Conservation (phyloP, 2,329 filamentous ascomycete species). For the Colletotrichum trifolii region DNA sequence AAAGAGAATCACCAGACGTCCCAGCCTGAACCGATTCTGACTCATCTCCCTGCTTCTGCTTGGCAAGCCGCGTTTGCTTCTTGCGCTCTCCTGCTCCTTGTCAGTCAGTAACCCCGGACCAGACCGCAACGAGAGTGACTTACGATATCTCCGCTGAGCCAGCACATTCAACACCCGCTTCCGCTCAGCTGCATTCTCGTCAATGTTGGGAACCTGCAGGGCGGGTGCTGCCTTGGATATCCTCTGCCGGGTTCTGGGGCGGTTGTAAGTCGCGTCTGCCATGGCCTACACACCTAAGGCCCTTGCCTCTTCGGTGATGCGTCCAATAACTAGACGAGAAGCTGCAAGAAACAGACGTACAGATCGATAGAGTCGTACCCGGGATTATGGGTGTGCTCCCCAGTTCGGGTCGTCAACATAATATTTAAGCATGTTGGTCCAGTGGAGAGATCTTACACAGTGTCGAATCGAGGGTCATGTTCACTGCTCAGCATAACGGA, state of each 20-base stretch:
- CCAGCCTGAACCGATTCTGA: constrained; percentile 4
- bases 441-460: constrained; percentile 5
- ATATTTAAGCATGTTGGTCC: constrained; percentile 15
- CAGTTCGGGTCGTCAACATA: background rate
- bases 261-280: constrained; percentile 15
- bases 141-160: constrained; percentile 65
- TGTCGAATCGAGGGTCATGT: background rate
- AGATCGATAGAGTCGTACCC: no score
- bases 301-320: no score
- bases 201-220: constrained; percentile 58
- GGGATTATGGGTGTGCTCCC: no score
- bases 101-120: constrained; percentile 3
- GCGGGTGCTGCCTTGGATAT: constrained; percentile 52
- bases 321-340: no score
- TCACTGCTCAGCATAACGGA: constrained; percentile 24
- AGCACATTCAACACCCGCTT: constrained; percentile 66
- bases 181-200: constrained; percentile 62
- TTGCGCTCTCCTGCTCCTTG: constrained; percentile 42
- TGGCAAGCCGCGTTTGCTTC: constrained; percentile 37
- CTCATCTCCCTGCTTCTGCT: constrained; percentile 11
- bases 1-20: constrained; percentile 11
- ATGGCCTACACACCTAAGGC: constrained; percentile 8
- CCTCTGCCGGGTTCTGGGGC: constrained; percentile 48
- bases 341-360: no score
- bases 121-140: constrained; percentile 27